Evolutionary conservation across 345 rosid genomes (phyloP).

Genomic region (Salix purpurea): DNA sequence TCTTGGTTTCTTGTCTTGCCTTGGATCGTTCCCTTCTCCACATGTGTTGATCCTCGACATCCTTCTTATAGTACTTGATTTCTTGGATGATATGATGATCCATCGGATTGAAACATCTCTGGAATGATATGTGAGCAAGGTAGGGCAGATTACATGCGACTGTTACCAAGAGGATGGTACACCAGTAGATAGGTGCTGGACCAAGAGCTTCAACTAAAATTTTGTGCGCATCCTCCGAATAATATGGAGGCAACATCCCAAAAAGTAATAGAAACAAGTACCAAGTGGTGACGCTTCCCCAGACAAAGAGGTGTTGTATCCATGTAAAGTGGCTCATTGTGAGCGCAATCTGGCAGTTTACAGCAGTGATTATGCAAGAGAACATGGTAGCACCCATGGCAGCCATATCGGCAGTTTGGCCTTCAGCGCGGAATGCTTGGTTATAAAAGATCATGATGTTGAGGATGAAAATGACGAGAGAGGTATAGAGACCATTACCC

Average conservation of each 20-base stretch:
- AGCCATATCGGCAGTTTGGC: slow-evolving; percentile 88
- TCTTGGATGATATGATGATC: slow-evolving; percentile 97
- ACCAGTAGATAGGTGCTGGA: slow-evolving; percentile 78
- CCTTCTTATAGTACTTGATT: slow-evolving; percentile 78
- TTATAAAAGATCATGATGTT: slow-evolving; percentile 55
- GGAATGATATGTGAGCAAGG: slow-evolving; percentile 59
- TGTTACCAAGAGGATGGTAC: slow-evolving; percentile 60
- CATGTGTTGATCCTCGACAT: slow-evolving; percentile 66
- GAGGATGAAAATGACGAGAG: slow-evolving; percentile 70
- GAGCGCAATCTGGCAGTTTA: slow-evolving; percentile 84
- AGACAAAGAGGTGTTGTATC: slow-evolving; percentile 83
- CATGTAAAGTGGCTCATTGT: slow-evolving; percentile 94
- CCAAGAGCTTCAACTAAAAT: slow-evolving; percentile 76
- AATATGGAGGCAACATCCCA: slow-evolving; percentile 53
- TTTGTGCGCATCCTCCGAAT: slow-evolving; percentile 58
- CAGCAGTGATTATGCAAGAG: slow-evolving; percentile 90
- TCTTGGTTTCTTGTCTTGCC: slow-evolving; percentile 88
- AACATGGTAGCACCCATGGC: slow-evolving; percentile 86
- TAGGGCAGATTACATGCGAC: slow-evolving; percentile 62
- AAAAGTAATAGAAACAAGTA: slow-evolving; percentile 65
- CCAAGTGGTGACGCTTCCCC: slow-evolving; percentile 91
- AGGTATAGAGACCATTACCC: slow-evolving; percentile 75
- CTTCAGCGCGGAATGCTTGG: slow-evolving; percentile 65
- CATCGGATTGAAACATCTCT: slow-evolving; percentile 72
- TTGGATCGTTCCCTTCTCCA: slow-evolving; percentile 89